Evolutionary conservation across 805 yeast species (phyloP).

Genomic region (Helenozyma rhizophorensis): DNA sequence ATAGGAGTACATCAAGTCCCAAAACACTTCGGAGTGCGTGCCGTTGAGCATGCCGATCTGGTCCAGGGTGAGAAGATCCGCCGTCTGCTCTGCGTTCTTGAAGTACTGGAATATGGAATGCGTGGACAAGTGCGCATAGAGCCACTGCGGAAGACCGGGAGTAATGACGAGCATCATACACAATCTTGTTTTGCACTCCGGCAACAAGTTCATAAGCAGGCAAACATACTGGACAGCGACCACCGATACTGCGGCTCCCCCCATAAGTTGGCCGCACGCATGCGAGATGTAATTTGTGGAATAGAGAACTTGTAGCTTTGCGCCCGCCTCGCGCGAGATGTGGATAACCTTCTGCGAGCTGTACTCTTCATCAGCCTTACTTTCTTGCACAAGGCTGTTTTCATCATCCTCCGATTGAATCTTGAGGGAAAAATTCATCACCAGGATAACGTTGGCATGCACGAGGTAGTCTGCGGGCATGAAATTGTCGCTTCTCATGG

Average conservation of each 20-base stretch:
- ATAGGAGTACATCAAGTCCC: conserved; percentile 42
- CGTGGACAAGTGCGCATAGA: conserved; percentile 22
- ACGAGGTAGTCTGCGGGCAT: background rate
- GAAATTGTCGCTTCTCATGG: background rate
- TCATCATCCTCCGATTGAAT: conserved; percentile 2
- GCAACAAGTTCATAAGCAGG: conserved; percentile 33
- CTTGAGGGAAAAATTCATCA: conserved; percentile 1
- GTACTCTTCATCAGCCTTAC: background rate
- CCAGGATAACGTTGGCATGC: conserved; percentile 5
- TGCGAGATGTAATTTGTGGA: conserved; percentile 5
- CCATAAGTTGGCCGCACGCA: conserved; percentile 1
- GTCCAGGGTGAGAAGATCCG: too few species aligned
- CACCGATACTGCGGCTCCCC: background rate
- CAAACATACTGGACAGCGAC: conserved; percentile 19
- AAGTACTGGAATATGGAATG: conserved; percentile 15
- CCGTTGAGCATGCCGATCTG: background rate
- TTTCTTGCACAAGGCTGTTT: background rate
- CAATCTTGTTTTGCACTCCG: conserved; percentile 32
- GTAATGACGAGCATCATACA: conserved; percentile 39
- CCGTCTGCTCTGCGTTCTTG: conserved; percentile 4
- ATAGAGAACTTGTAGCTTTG: conserved; percentile 1
- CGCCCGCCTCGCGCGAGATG: background rate
- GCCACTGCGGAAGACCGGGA: conserved; percentile 34
- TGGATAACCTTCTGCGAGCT: background rate
- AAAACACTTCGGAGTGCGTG: conserved; percentile 16